Percentiles rank a stretch among this genome's conserved stretches.
These are phyloP conservation scores for Penicillium ucsense DNA, from an alignment of 495 filamentous ascomycete genomes.

Conservation along the genomic window DNA sequence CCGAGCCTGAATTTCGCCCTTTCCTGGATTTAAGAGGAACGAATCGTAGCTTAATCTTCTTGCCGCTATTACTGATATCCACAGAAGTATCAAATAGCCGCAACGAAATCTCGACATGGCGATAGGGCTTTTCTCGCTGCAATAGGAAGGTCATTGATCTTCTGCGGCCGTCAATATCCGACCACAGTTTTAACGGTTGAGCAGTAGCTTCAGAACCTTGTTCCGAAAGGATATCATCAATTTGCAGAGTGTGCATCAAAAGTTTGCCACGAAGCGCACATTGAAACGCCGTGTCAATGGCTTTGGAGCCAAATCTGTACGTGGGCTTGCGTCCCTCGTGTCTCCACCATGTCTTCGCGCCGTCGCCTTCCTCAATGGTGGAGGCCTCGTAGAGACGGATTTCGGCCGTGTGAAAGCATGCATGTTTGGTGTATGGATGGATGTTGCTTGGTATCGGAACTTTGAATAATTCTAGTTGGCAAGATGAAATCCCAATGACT, in stretches of 20 bases:
- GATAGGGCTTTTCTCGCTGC: background rate
- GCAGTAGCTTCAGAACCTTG: background rate
- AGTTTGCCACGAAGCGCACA: background rate
- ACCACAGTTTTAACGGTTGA: conserved; percentile 3
- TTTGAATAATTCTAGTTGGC: background rate
- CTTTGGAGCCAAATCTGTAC: background rate
- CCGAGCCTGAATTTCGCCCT: background rate
- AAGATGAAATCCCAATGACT: background rate
- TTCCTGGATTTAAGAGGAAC: background rate
- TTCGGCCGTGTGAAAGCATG: background rate
- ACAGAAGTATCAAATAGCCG: background rate
- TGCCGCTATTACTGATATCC: background rate
- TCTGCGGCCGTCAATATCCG: conserved; percentile 2
- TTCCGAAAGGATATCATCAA: background rate
- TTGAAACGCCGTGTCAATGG: background rate
- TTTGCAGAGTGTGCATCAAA: background rate
- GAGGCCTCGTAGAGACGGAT: background rate
- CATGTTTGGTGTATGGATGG: conserved; percentile 1
- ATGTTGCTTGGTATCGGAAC: background rate
- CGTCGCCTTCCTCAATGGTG: background rate
- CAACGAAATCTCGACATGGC: background rate
- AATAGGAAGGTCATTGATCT: background rate
- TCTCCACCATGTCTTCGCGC: background rate
- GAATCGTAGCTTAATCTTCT: background rate
- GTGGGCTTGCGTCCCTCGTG: background rate